Evolutionary conservation across 1,284 basidiomycete species (phyloP), one percentile per base, ranked within the genome.

Genomic region (Sporisorium exsertum): DNA sequence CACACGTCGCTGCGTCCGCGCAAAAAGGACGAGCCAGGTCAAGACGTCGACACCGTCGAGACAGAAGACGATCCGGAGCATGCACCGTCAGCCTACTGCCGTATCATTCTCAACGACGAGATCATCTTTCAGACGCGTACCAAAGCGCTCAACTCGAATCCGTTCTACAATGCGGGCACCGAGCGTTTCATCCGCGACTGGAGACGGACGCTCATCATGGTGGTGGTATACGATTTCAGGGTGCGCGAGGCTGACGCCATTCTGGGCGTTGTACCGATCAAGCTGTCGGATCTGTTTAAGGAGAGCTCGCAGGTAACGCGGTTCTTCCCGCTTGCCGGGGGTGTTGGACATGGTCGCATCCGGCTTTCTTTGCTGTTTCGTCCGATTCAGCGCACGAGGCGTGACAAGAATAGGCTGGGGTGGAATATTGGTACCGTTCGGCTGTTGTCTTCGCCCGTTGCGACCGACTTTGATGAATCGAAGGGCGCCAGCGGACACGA

Each of bases 181-280:
- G 87, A 88, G 72, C 72, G 87, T 24, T 88, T 87, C 58, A 74
- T 88, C n/a, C 69, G 87, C 22, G 87, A 88, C 79, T 88, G 87
- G 87, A 81, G 82, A 10, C 76, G 84, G 33, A 85, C 86, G n/a
- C 82, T 84, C 53, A 77, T 88, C 55, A 81, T 84, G 27, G 82
- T 88, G 58, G 87, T 87, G 0, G 81, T 88, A 9, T 72, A 86
- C 49, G 87, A 88, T 62, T 85, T 26, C 13, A 46, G 78, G 16
- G 47, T 70, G 6, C 64, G 76, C 4, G 78, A 80, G 51, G 58
- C 60, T 3, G 78, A 80, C 43, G 58, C 77, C 1, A 78, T 80
- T 32, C 47, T 80, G 18, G 78, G 78, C 16, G 73, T 80, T 7
- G 73, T 80, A 32, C 72, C 78, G 9, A 72, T 80, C 69, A 76